Evolutionary conservation across 2,329 filamentous ascomycete genomes (phyloP).

Genomic region (Chrysoporthe puriensis): DNA sequence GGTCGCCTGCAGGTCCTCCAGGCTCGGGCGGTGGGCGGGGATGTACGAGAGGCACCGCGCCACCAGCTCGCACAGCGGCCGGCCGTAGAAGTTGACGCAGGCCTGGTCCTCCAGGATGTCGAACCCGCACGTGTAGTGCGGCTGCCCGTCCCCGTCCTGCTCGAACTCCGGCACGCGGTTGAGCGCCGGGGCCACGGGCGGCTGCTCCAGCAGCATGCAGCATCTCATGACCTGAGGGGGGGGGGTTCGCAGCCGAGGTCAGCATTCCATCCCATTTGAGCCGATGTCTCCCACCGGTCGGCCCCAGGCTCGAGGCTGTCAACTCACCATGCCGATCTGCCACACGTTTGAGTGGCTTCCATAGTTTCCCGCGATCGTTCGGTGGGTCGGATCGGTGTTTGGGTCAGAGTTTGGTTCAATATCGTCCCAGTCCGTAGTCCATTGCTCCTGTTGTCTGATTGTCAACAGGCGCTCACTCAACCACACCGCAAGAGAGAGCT

Average conservation of each 20-base stretch:
- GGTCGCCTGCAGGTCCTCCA: conserved; percentile 2
- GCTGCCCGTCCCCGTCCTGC: not conserved
- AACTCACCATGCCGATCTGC: conserved; percentile 18
- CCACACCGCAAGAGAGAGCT: not conserved
- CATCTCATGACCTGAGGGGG: conserved; percentile 7
- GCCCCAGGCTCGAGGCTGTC: not conserved
- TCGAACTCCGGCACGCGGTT: not conserved
- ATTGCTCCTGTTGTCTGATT: conserved; percentile 6
- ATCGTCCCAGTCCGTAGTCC: conserved; percentile 12
- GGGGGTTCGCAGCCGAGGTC: no score
- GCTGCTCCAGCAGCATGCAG: conserved; percentile 5
- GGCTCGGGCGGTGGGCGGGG: conserved; percentile 10
- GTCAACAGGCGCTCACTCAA: no score
- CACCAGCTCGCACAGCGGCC: conserved; percentile 3
- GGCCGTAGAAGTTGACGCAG: conserved; percentile 1
- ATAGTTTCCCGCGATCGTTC: not conserved
- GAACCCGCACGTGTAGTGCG: conserved; percentile 13
- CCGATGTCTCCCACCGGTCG: not conserved
- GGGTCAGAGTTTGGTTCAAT: not conserved
- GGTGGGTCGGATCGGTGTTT: not conserved
- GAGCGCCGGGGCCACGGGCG: not conserved
- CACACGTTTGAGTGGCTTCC: conserved; percentile 17
- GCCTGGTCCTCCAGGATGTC: not conserved
- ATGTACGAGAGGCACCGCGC: conserved; percentile 12
- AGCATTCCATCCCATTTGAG: not conserved